phyloP scores from a whole-genome alignment of 495 filamentous ascomycete species.

The Hyaloscypha finlandica region DNA sequence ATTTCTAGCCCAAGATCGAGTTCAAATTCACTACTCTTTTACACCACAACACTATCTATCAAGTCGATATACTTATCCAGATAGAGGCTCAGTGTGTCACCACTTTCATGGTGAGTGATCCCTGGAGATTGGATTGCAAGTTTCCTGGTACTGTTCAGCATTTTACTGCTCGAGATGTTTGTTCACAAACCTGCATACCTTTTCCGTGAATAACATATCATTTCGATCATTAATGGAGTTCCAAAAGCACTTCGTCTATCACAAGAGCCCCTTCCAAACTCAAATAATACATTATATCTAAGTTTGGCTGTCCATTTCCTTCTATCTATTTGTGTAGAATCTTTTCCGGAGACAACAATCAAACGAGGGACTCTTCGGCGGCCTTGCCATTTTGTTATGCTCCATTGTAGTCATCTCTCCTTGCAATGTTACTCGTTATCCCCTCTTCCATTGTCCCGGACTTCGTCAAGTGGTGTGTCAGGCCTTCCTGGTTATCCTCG shows the following conservation, averaged over 20 bases:
- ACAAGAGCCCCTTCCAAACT: not conserved
- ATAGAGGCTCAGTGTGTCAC: not conserved
- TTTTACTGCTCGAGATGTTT: not conserved
- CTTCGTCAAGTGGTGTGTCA: constrained; percentile 50
- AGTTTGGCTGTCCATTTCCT: not conserved
- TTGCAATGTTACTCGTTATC: constrained; percentile 10
- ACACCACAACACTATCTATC: too few relatives aligned
- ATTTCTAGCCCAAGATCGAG: too few relatives aligned
- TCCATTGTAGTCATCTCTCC: not conserved
- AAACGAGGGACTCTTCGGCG: not conserved
- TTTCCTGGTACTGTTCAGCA: too few relatives aligned
- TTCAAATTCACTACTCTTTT: too few relatives aligned
- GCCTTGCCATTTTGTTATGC: constrained; percentile 3
- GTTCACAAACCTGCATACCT: not conserved
- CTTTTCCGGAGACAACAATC: not conserved
- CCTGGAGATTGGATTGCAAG: not conserved
- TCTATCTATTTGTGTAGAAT: too few relatives aligned
- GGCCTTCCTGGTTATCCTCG: constrained; percentile 51
- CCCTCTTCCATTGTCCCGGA: constrained; percentile 32
- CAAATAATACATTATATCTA: not conserved
- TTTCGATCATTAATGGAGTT: not conserved
- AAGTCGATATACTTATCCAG: too few relatives aligned
- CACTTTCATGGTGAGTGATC: not conserved
- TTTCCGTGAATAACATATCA: not conserved
- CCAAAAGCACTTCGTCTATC: not conserved